These are phyloP conservation scores for Tetracladium setigerum DNA, from an alignment of 495 filamentous ascomycete species.

Conservation along the genomic window DNA sequence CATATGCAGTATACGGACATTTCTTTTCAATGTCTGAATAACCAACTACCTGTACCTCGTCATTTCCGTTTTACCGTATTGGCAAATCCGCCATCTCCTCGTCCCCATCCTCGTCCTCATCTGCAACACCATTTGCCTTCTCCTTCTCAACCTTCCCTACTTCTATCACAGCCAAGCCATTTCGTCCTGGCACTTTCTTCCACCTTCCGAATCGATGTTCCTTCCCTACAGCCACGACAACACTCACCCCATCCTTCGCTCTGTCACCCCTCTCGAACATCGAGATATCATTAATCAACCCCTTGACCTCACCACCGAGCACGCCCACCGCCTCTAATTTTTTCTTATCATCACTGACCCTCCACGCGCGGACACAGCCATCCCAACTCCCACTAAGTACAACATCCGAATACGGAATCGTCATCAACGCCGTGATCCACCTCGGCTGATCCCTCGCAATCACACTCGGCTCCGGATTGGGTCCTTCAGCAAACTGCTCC, in stretches of 20 bases:
- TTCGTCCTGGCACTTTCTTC: slow-evolving; percentile 60
- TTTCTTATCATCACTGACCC: slow-evolving; percentile 72
- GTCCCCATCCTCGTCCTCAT: not conserved
- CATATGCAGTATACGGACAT: too few species aligned
- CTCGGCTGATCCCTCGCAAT: slow-evolving; percentile 62
- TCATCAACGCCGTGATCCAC: slow-evolving; percentile 83
- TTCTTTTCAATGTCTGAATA: not conserved
- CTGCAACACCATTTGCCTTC: slow-evolving; percentile 10
- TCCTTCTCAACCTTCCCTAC: slow-evolving; percentile 43
- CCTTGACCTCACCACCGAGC: slow-evolving; percentile 54
- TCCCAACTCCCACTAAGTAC: slow-evolving; percentile 92
- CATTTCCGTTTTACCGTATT: not conserved
- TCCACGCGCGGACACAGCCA: slow-evolving; percentile 80
- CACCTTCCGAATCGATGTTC: slow-evolving; percentile 78
- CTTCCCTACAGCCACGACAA: slow-evolving; percentile 78
- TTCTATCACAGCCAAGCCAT: slow-evolving; percentile 74
- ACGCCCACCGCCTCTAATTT: slow-evolving; percentile 64
- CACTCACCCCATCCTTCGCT: slow-evolving; percentile 63
- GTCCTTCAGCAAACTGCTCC: slow-evolving; percentile 60
- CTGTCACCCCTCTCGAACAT: slow-evolving; percentile 71
- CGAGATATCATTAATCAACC: slow-evolving; percentile 78
- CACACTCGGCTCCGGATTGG: slow-evolving; percentile 42
- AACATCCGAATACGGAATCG: slow-evolving; percentile 80
- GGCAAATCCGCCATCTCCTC: not conserved
- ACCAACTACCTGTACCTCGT: not conserved